phyloP scores from a whole-genome alignment of 176 grass and related monocot genomes.

The Ananas comosus region DNA sequence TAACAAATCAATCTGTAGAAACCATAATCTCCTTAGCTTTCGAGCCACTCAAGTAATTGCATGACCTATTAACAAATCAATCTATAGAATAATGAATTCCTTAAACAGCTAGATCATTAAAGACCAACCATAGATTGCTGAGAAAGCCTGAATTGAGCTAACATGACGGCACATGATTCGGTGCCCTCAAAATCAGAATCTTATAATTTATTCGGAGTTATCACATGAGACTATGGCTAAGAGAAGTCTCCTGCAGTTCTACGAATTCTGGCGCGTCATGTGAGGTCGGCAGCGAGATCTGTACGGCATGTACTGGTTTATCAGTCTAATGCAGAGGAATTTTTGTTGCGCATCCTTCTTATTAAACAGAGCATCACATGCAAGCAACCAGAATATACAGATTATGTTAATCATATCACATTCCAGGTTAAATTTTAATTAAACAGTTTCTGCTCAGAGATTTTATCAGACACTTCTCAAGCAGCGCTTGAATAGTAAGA shows the following conservation, averaged over 20 bases:
- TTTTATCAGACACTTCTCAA: too few species aligned
- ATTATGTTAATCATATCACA: not conserved
- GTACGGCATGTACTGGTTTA: not conserved
- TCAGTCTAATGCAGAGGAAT: not conserved
- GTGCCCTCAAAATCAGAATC: not conserved
- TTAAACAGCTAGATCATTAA: too few species aligned
- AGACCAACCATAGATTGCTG: not conserved
- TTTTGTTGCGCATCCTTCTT: not conserved
- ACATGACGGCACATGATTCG: not conserved
- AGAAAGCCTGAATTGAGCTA: not conserved
- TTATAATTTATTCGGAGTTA: not conserved
- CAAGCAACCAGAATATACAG: not conserved
- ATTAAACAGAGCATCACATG: slow-evolving; percentile 1
- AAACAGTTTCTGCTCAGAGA: not conserved
- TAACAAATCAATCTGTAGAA: too few species aligned
- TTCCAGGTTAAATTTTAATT: not conserved
- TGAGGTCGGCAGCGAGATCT: not conserved
- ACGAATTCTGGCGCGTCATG: not conserved
- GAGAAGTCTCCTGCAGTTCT: not conserved
- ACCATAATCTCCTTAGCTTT: too few species aligned
- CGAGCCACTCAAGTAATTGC: too few species aligned
- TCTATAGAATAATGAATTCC: not conserved
- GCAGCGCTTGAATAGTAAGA: too few species aligned
- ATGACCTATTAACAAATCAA: not conserved
- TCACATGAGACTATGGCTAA: not conserved